Percentiles rank a stretch among this genome's conserved stretches.
Evolutionary conservation across 148 eudicot genomes (phyloP).

Genomic region (Vaccinium macrocarpon): DNA sequence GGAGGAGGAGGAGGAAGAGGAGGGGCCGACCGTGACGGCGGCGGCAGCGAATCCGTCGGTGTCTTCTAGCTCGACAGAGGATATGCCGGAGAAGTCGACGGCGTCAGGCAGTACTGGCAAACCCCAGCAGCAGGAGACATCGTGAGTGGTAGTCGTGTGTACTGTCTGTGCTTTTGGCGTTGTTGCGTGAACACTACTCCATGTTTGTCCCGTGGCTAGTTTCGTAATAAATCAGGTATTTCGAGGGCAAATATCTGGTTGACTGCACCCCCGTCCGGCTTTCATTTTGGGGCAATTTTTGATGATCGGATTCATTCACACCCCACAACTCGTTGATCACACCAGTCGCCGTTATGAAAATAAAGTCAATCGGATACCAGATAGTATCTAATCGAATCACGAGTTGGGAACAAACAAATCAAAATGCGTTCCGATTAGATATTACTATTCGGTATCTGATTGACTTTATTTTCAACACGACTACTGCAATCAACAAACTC

Average conservation of each 20-base stretch:
- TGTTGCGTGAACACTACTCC: conserved; percentile 10
- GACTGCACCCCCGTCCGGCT: too few relatives aligned
- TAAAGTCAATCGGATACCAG: too few relatives aligned
- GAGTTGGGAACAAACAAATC: too few relatives aligned
- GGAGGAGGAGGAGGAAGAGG: conserved; percentile 1
- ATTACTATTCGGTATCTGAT: too few relatives aligned
- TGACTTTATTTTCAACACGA: too few relatives aligned
- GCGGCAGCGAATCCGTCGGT: conserved; percentile 29
- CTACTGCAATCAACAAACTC: too few relatives aligned
- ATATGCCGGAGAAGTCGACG: conserved; percentile 40
- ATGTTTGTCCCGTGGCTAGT: conserved; percentile 5
- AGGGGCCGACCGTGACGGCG: background rate
- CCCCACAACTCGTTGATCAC: too few relatives aligned
- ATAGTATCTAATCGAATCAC: too few relatives aligned
- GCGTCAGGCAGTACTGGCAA: conserved; percentile 26
- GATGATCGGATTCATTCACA: too few relatives aligned
- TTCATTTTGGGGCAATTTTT: background rate
- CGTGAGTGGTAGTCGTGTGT: conserved; percentile 50
- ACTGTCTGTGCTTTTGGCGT: background rate
- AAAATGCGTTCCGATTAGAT: too few relatives aligned
- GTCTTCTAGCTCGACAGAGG: conserved; percentile 73
- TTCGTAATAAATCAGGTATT: conserved; percentile 3
- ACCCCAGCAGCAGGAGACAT: conserved; percentile 35
- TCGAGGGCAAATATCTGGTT: background rate
- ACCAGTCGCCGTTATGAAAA: too few relatives aligned